Base-by-base conservation (phyloP, 2,329 filamentous ascomycete species). In the Scedosporium minutisporum region DNA sequence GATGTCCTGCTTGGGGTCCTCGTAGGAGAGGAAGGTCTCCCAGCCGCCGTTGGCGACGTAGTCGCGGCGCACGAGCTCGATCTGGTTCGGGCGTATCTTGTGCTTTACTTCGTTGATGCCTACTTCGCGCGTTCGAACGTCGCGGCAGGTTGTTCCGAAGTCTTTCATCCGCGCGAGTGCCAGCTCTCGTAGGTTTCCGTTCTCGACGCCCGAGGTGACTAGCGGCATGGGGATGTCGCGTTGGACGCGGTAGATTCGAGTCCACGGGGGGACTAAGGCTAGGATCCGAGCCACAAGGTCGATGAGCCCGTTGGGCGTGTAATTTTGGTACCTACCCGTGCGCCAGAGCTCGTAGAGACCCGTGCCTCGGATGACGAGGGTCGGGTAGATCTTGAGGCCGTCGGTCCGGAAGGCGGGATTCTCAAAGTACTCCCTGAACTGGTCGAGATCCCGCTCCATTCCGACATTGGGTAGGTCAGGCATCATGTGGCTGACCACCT, bases 401-500 rank as follows among this genome's bases (percentile, higher is more conserved):
- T 99, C 95, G 1, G 96, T 99, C 64, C 95, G 85, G 79, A 99
- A 99, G 51, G 87, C 91, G 0, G 95, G 95, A 72, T 92, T 97
- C 72, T 96, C 92, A 70, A 99, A 99, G 74, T 99, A 99, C 73
- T 99, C 96, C 66, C 91, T 85, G 75, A 99, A 99, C 69, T 99
- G 95, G 71, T 96, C 93, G 53, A 99, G 81, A 72, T 99, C 95
- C 69, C 95, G 88, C 76, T 99, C 96, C 90, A 97, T 96, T 63
- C 95, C 95, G 2, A 99, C 95, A 69, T 99, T 99, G 3, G 95
- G 95, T 58, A 99, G 77, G 72, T 99, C 95, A 1, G 95, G 95
- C 95, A 99, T 99, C 95, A 99, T 99, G 77, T 99, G 95, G 67
- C 91, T 96, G 65, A 99, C 95, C 0, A 99, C 95, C 75, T 99